Evolutionary conservation across 2,329 filamentous ascomycete species (phyloP).

Genomic region (Nigrospora osmanthi): DNA sequence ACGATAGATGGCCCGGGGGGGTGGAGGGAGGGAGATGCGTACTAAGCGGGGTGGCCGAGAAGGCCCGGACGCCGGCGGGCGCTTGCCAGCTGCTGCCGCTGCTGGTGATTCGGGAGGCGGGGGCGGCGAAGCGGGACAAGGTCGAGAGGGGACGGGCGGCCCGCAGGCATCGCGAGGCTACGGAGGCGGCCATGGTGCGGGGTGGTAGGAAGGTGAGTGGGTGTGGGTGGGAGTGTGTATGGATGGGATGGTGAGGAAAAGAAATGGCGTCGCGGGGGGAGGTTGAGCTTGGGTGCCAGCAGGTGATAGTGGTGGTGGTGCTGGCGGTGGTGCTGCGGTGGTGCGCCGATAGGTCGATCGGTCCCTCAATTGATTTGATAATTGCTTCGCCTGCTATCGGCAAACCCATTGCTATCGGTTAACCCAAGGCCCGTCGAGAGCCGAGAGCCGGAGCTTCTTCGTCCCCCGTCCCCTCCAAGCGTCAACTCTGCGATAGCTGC

Average conservation of each 20-base stretch:
- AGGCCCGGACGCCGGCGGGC: constrained; percentile 31
- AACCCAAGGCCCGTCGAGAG: too few relatives aligned
- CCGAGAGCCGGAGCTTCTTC: too few relatives aligned
- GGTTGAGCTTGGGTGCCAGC: too few relatives aligned
- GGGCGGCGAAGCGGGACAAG: constrained; percentile 28
- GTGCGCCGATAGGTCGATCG: too few relatives aligned
- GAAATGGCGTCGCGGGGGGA: not conserved
- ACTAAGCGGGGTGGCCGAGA: constrained; percentile 38
- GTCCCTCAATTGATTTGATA: too few relatives aligned
- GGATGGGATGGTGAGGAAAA: not conserved
- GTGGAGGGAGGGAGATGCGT: constrained; percentile 11
- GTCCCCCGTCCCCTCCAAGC: too few relatives aligned
- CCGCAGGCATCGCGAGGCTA: constrained; percentile 44
- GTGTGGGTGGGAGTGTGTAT: not conserved
- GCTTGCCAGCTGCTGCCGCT: constrained; percentile 27
- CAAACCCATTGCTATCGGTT: too few relatives aligned
- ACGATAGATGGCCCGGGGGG: not conserved
- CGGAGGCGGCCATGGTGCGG: constrained; percentile 34
- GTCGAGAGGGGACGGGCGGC: constrained; percentile 38
- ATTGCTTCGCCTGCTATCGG: too few relatives aligned
- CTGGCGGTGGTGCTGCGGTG: too few relatives aligned
- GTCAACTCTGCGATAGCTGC: too few relatives aligned
- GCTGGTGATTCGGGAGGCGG: constrained; percentile 12
- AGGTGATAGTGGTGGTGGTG: too few relatives aligned
- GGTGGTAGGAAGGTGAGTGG: not conserved